Base-by-base conservation (phyloP, 2,329 filamentous ascomycete genomes). In the Diaporthe amygdali region DNA sequence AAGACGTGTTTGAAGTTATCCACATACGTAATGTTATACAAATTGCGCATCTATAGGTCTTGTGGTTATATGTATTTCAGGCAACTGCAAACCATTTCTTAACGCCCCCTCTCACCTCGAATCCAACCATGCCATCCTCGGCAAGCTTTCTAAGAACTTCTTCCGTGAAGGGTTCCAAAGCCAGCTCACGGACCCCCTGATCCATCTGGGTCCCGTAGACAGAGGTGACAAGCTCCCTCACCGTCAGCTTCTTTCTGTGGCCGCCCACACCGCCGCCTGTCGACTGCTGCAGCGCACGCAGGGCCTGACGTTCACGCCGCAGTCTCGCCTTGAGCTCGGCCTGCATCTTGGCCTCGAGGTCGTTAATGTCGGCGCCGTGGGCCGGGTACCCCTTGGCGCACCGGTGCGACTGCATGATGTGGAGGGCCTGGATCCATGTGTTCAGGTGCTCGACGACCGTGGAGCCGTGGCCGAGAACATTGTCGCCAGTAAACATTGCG, bases 401-500 rank as follows among this genome's bases (percentile, higher is more conserved):
- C 8, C 76, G 74, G 2, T 81, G 68, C 25, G 52, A 7, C 30
- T 51, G 30, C 74, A 76, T 76, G n/a, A 22, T 2, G 2, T 49
- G 39, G 32, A 76, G 72, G 2, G 61, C 55, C 8, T 37, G 39
- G 69, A 75, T 74, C 64, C 61, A 97, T 0, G 84, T 82, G 0
- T 82, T 79, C 12, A 97, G 85, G 72, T 94, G 88, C 78, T 94
- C 91, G 72, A 93, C 94, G 0, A 94, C 92, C 10, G 89, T 89
- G 4, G 91, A 93, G 5, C 92, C 92, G 70, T 94, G 91, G 2
- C 92, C 92, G 1, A 94, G 84, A 5, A 94, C 90, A 75, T 93
- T 94, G 79, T 94, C 92, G 3, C 90, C 92, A 0, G 92, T 94
- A 79, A 94, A 93, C 83, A 97, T 90, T 51, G 93, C 92, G 76